A percentile compares a stretch with the other conserved stretches of the same genome.
Conservation (phyloP, 352 stramenopile species). For the Phytopythium chamaehyphon region DNA sequence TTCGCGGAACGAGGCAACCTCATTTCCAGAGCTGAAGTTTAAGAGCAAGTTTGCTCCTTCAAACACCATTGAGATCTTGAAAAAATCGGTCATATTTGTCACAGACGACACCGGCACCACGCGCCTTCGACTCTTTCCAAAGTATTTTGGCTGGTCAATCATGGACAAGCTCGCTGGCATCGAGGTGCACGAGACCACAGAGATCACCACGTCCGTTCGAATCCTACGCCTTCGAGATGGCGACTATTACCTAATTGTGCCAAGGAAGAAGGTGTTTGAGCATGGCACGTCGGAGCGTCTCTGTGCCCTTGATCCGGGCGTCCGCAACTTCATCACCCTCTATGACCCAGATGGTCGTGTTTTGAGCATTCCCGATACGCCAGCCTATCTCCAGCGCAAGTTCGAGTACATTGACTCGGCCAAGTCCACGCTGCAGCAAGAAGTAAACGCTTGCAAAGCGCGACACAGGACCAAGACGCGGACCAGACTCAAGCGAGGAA, state of each 20-base stretch:
- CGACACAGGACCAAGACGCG: neutral
- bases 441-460: neutral
- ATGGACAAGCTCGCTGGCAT: slow-evolving; percentile 10
- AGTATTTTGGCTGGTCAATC: slow-evolving; percentile 13
- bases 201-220: slow-evolving; percentile 7
- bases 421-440: neutral
- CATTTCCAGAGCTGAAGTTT: slow-evolving; percentile 9
- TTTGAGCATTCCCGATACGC: slow-evolving; percentile 6
- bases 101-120: neutral
- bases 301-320: slow-evolving; percentile 14
- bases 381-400: neutral
- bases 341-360: slow-evolving; percentile 9
- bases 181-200: slow-evolving; percentile 6
- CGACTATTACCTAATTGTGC: slow-evolving; percentile 14
- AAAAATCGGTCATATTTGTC: neutral
- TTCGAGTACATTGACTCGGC: slow-evolving; percentile 4
- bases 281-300: slow-evolving; percentile 4
- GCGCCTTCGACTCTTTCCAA: slow-evolving; percentile 2
- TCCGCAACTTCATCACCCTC: slow-evolving; percentile 8
- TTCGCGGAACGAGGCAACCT: slow-evolving; percentile 7
- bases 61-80: slow-evolving; percentile 6
- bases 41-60: slow-evolving; percentile 15
- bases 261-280: slow-evolving; percentile 3
- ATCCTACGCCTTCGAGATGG: slow-evolving; percentile 10
- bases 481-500: neutral